These are phyloP conservation scores for Phytophthora ohioensis DNA, from an alignment of 352 stramenopile genomes.

Conservation along the genomic window DNA sequence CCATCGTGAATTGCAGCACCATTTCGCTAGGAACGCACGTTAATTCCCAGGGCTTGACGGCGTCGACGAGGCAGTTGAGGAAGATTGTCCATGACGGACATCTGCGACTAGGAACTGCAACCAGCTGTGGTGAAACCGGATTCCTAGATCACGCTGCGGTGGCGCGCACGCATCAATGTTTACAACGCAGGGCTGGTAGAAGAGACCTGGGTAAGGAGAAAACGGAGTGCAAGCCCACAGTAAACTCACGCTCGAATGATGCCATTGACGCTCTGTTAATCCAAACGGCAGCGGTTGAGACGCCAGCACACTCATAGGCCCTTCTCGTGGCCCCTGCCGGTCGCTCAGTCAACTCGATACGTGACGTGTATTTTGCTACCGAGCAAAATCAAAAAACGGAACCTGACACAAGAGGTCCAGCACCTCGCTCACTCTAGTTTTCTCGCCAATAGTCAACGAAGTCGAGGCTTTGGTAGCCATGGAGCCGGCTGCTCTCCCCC, in stretches of 20 bases:
- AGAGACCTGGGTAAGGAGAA: constrained; percentile 13
- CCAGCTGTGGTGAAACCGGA: constrained; percentile 30
- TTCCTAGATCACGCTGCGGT: constrained; percentile 9
- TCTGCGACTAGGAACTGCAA: constrained; percentile 31
- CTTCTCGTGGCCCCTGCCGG: constrained; percentile 22
- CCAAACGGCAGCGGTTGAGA: constrained; percentile 15
- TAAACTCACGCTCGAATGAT: constrained; percentile 31
- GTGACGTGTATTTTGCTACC: constrained; percentile 23
- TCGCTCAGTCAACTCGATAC: constrained; percentile 31
- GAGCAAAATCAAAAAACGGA: constrained; percentile 7
- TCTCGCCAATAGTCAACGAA: constrained; percentile 3
- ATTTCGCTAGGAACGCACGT: constrained; percentile 34
- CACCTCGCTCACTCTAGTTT: constrained; percentile 26
- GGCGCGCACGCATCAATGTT: constrained; percentile 37
- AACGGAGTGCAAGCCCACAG: constrained; percentile 6
- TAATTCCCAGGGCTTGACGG: constrained; percentile 27
- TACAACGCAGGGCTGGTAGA: constrained; percentile 12
- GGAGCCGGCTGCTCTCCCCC: constrained; percentile 20
- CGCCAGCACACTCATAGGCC: constrained; percentile 24
- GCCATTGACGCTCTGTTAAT: constrained; percentile 19
- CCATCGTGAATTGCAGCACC: constrained; percentile 32
- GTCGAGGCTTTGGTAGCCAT: constrained; percentile 6
- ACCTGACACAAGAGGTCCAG: constrained; percentile 12
- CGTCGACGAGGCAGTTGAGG: constrained; percentile 28
- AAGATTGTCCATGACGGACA: constrained; percentile 22